Conservation (phyloP, 1,284 basidiomycete genomes). For the Moesziomyces antarcticus region DNA sequence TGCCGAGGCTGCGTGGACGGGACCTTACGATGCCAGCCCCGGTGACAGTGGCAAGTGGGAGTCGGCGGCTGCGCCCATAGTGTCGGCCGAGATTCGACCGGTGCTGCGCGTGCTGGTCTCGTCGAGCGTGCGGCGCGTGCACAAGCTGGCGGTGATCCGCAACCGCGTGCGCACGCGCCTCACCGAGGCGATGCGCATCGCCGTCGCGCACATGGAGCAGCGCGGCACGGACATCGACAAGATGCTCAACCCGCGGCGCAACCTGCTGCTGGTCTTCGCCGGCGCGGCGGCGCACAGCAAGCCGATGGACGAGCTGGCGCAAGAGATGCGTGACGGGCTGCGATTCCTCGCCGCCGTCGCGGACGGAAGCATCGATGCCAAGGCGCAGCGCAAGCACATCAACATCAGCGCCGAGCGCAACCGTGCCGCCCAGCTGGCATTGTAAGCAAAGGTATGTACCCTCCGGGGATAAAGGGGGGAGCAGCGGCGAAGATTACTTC, state of each 20-base stretch:
- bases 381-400: neutral
- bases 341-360: neutral
- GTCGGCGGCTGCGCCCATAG: neutral
- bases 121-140: constrained; percentile 53
- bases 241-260: constrained; percentile 8
- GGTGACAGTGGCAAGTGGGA: neutral
- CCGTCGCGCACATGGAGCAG: constrained; percentile 10
- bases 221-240: neutral
- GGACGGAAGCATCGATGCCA: neutral
- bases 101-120: constrained; percentile 38
- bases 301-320: constrained; percentile 17
- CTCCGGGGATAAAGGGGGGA: neutral
- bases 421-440: neutral
- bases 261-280: constrained; percentile 24
- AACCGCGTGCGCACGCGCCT: constrained; percentile 43
- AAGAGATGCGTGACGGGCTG: constrained; percentile 14
- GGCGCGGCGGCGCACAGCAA: constrained; percentile 12
- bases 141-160: constrained; percentile 58
- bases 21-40: too few species aligned
- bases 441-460: neutral
- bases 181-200: constrained; percentile 36
- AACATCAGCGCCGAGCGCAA: neutral
- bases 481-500: constrained; percentile 26
- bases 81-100: constrained; percentile 1
- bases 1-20: too few species aligned